These are phyloP conservation scores for Canna indica DNA, from an alignment of 176 grass and related monocot species.

Conservation along the genomic window DNA sequence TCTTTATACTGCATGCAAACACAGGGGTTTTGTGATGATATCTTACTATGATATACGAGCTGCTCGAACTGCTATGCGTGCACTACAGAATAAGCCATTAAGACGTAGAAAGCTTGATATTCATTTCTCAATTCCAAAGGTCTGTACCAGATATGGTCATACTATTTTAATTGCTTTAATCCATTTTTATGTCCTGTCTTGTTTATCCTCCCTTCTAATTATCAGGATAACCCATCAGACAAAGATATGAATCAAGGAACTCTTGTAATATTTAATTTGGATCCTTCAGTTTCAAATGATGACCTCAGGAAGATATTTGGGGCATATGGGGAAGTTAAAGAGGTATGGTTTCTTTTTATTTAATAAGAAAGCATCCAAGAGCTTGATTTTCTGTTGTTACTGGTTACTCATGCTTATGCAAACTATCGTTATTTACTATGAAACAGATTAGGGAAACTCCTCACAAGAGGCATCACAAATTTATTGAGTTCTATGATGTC, in stretches of 20 bases:
- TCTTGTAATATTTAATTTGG: constrained; percentile 19
- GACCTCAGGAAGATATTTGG: constrained; percentile 13
- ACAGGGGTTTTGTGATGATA: constrained; percentile 18
- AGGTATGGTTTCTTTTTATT: constrained; percentile 1
- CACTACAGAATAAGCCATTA: constrained; percentile 16
- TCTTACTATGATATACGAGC: constrained; percentile 15
- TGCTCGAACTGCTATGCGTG: constrained; percentile 16
- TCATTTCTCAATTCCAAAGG: constrained; percentile 19
- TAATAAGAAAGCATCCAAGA: not conserved
- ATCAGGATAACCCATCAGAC: constrained; percentile 10
- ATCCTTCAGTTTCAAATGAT: constrained; percentile 19
- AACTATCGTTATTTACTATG: not conserved
- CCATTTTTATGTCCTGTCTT: not conserved
- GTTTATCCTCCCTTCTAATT: not conserved
- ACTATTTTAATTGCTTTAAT: not conserved
- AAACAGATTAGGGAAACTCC: constrained; percentile 16
- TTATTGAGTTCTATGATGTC: constrained; percentile 21
- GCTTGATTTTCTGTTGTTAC: not conserved
- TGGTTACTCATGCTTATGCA: not conserved
- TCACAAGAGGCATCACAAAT: constrained; percentile 14
- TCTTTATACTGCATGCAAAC: constrained; percentile 24
- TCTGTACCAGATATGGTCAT: not conserved
- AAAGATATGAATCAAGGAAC: constrained; percentile 19
- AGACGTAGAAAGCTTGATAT: constrained; percentile 12
- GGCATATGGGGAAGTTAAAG: constrained; percentile 15